phyloP scores from a whole-genome alignment of 805 yeast species.

The Cyberlindnera bimundalis region DNA sequence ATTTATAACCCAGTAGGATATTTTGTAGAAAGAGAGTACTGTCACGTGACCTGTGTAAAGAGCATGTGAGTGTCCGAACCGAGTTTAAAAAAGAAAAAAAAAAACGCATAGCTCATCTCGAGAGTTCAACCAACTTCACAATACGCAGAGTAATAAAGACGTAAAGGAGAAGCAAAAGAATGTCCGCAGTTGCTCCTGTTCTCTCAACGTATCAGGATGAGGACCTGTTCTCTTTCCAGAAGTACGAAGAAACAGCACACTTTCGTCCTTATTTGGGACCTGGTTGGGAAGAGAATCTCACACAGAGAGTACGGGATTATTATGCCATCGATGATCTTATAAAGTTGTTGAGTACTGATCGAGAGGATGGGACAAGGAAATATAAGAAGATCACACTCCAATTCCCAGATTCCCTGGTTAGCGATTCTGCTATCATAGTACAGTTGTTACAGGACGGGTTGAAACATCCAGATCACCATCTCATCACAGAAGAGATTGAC shows the following conservation, averaged over 20 bases:
- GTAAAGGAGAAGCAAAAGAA: neutral
- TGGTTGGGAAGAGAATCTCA: constrained; percentile 16
- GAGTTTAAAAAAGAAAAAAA: too few relatives aligned
- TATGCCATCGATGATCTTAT: constrained; percentile 54
- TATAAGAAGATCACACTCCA: constrained; percentile 71
- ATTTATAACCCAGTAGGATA: neutral
- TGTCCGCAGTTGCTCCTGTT: constrained; percentile 53
- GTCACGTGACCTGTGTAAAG: neutral
- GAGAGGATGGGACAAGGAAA: constrained; percentile 26
- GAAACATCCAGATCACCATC: constrained; percentile 1
- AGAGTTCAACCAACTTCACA: too few relatives aligned
- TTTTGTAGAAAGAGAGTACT: too few relatives aligned
- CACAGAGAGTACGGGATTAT: constrained; percentile 39
- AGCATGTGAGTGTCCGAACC: too few relatives aligned
- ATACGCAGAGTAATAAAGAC: neutral
- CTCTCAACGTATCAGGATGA: constrained; percentile 75
- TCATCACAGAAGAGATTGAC: constrained; percentile 6
- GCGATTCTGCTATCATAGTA: constrained; percentile 73
- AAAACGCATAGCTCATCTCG: too few relatives aligned
- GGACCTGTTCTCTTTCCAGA: constrained; percentile 45
- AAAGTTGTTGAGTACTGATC: constrained; percentile 34
- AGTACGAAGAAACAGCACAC: constrained; percentile 30
- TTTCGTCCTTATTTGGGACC: constrained; percentile 32
- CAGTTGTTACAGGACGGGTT: constrained; percentile 43
- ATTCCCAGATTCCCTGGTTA: constrained; percentile 79